Evolutionary conservation across 257 asterid species (phyloP).

Genomic region (Solanum tacnaense): DNA sequence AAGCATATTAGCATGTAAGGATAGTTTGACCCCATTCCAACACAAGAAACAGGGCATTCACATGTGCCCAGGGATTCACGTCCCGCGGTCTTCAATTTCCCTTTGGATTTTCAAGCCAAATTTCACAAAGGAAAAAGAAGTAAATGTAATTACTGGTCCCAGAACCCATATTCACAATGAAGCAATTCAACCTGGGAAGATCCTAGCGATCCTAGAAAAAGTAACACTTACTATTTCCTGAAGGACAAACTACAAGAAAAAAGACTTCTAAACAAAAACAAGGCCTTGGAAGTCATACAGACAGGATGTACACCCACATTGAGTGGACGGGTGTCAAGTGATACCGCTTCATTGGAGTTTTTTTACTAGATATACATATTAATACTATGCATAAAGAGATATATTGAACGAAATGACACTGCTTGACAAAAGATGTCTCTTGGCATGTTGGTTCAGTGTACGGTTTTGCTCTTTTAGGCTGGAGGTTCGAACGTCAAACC

Average conservation of each 20-base stretch:
- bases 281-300: background rate
- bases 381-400: background rate
- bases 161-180: background rate
- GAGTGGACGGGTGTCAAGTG: background rate
- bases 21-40: background rate
- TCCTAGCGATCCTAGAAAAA: background rate
- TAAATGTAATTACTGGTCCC: background rate
- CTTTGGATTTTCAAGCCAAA: background rate
- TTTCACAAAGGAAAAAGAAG: background rate
- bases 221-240: background rate
- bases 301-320: background rate
- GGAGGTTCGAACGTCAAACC: background rate
- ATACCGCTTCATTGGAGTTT: background rate
- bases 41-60: background rate
- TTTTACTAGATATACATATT: background rate
- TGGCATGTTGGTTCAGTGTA: background rate
- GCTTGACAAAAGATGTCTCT: background rate
- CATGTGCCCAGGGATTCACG: background rate
- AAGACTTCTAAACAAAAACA: background rate
- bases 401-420: background rate
- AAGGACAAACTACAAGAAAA: background rate
- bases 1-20: background rate
- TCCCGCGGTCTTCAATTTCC: background rate
- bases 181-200: background rate
- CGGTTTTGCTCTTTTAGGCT: background rate